phyloP scores from a whole-genome alignment of 1,139 yeast genomes.

The Magnusiomyces sp. region DNA sequence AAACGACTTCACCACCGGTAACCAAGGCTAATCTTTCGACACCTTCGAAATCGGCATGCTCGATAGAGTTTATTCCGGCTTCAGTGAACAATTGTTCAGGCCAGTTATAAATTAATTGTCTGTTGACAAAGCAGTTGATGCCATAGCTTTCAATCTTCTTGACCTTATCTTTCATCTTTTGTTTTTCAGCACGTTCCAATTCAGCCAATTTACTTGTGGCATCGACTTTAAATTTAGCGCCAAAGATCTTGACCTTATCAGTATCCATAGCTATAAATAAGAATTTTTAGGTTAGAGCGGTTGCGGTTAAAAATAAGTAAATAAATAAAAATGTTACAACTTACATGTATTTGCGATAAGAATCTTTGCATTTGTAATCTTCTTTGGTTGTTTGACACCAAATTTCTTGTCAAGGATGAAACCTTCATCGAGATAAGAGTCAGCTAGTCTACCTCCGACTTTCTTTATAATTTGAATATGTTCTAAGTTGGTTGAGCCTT shows the following conservation, averaged over 20 bases:
- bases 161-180: conserved; percentile 84
- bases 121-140: conserved; percentile 83
- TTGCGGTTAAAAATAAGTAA: not conserved
- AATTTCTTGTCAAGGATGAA: conserved; percentile 84
- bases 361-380: conserved; percentile 72
- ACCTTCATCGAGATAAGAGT: conserved; percentile 93
- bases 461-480: conserved; percentile 91
- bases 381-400: conserved; percentile 91
- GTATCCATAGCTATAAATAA: conserved; percentile 63
- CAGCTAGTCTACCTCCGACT: conserved; percentile 85
- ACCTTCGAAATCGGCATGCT: conserved; percentile 98
- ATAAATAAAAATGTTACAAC: not conserved
- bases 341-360: conserved; percentile 77
- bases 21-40: conserved; percentile 93
- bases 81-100: conserved; percentile 95
- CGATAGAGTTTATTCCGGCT: conserved; percentile 79
- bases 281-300: not conserved
- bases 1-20: conserved; percentile 96
- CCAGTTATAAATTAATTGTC: conserved; percentile 95
- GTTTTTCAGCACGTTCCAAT: conserved; percentile 89
- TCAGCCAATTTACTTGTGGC: conserved; percentile 93
- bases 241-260: conserved; percentile 92
- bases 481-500: conserved; percentile 90
- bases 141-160: conserved; percentile 78
- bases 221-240: conserved; percentile 96